Percentiles rank a stretch among this genome's conserved stretches.
phyloP scores from a whole-genome alignment of 805 yeast genomes.

The Maudiozyma saulgeensis region DNA sequence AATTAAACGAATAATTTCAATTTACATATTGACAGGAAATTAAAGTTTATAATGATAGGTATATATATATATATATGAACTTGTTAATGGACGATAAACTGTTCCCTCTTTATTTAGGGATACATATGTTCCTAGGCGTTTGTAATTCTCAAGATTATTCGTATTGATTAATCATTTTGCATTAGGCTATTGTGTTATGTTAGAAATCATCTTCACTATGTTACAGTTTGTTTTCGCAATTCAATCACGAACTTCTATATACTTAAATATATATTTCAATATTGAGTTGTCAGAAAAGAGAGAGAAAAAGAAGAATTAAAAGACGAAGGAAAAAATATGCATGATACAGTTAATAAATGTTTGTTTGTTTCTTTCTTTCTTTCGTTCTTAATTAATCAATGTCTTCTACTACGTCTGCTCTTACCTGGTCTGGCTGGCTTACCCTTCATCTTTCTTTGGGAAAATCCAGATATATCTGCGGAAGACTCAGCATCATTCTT shows the following conservation, averaged over 20 bases:
- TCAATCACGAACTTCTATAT: background rate
- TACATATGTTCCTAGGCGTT: too few relatives aligned
- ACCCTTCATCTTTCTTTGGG: conserved; percentile 43
- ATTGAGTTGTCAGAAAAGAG: background rate
- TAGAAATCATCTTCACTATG: too few relatives aligned
- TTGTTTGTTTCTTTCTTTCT: background rate
- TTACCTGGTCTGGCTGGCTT: conserved; percentile 45
- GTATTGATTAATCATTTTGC: too few relatives aligned
- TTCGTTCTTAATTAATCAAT: conserved; percentile 4
- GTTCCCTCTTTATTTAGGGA: too few relatives aligned
- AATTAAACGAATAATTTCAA: background rate
- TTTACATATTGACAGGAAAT: background rate
- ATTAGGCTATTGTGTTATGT: too few relatives aligned
- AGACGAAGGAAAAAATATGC: background rate
- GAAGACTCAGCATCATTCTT: conserved; percentile 66
- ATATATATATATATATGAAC: too few relatives aligned
- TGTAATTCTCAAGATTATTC: too few relatives aligned
- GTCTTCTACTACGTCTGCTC: conserved; percentile 37
- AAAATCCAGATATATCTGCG: conserved; percentile 54
- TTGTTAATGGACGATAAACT: too few relatives aligned
- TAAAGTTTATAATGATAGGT: too few relatives aligned
- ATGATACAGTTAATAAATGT: background rate
- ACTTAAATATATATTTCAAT: background rate
- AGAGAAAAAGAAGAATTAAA: background rate
- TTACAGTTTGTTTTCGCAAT: too few relatives aligned